phyloP scores from a whole-genome alignment of 2,329 filamentous ascomycete genomes.

The Scedosporium apiospermum region DNA sequence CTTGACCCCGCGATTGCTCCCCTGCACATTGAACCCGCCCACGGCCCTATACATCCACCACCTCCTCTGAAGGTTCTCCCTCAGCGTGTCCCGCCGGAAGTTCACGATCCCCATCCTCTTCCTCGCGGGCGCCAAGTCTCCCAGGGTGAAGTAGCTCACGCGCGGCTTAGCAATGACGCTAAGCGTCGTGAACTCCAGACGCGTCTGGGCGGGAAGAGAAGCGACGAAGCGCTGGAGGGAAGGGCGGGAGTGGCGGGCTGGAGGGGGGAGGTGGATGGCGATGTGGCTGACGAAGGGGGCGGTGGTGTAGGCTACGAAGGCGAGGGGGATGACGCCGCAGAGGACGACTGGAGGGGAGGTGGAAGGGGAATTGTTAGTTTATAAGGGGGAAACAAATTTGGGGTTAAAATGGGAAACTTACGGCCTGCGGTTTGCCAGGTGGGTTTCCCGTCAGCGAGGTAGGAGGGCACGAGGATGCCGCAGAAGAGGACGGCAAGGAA shows the following conservation, averaged over 20 bases:
- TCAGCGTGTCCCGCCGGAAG: constrained; percentile 24
- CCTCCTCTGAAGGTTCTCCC: constrained; percentile 22
- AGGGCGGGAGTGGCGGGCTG: constrained; percentile 51
- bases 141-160: constrained; percentile 31
- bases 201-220: constrained; percentile 32
- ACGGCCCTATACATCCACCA: constrained; percentile 33
- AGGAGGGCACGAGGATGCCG: constrained; percentile 52
- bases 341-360: constrained; percentile 35
- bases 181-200: constrained; percentile 45
- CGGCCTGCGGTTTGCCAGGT: constrained; percentile 24
- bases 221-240: constrained; percentile 43
- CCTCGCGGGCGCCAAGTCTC: constrained; percentile 21
- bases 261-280: constrained; percentile 57
- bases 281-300: constrained; percentile 65
- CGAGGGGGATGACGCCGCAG: constrained; percentile 54
- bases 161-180: constrained; percentile 45
- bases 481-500: constrained; percentile 59
- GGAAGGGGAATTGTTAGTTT: background rate
- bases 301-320: constrained; percentile 54
- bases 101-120: constrained; percentile 30
- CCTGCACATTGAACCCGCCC: constrained; percentile 27
- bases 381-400: background rate
- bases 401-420: constrained; percentile 17
- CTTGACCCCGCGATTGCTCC: constrained; percentile 12
- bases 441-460: constrained; percentile 31